These are phyloP conservation scores for Punica granatum DNA, from an alignment of 345 rosid species.

Conservation along the genomic window DNA sequence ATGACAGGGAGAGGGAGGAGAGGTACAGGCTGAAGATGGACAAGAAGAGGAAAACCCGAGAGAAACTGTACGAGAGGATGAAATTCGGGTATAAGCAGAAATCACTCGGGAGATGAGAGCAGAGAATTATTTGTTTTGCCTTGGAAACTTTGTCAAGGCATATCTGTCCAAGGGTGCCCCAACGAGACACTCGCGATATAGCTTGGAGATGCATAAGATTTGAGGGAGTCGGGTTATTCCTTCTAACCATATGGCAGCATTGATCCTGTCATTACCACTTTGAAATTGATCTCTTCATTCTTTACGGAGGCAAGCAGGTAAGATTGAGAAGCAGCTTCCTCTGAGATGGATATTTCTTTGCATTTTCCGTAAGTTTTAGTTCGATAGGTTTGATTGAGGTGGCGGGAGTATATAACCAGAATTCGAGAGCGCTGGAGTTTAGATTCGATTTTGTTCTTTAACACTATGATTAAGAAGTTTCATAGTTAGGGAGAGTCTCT, in stretches of 20 bases:
- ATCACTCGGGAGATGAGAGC: constrained; percentile 46
- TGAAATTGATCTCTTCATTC: constrained; percentile 2
- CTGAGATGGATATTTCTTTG: no score
- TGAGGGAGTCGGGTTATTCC: not conserved
- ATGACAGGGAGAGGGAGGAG: constrained; percentile 91
- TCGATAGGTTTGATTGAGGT: not conserved
- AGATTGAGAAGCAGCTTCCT: constrained; percentile 4
- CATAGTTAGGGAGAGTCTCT: no score
- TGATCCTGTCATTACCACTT: not conserved
- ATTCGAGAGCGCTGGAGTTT: no score
- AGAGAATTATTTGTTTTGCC: not conserved
- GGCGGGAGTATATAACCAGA: not conserved
- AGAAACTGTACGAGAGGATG: constrained; percentile 57
- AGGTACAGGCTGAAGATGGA: constrained; percentile 90
- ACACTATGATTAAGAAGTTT: no score
- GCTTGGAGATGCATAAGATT: not conserved
- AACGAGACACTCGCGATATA: not conserved
- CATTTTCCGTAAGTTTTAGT: not conserved
- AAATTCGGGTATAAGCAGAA: constrained; percentile 72
- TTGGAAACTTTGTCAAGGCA: not conserved
- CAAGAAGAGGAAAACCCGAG: constrained; percentile 79
- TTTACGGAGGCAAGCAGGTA: constrained; percentile 3
- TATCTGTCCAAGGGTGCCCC: not conserved
- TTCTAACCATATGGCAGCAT: not conserved
- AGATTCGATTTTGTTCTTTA: no score